Evolutionary conservation across 306 rosid genomes (phyloP), one percentile per base, ranked within the genome.

Genomic region (Quillaja saponaria): DNA sequence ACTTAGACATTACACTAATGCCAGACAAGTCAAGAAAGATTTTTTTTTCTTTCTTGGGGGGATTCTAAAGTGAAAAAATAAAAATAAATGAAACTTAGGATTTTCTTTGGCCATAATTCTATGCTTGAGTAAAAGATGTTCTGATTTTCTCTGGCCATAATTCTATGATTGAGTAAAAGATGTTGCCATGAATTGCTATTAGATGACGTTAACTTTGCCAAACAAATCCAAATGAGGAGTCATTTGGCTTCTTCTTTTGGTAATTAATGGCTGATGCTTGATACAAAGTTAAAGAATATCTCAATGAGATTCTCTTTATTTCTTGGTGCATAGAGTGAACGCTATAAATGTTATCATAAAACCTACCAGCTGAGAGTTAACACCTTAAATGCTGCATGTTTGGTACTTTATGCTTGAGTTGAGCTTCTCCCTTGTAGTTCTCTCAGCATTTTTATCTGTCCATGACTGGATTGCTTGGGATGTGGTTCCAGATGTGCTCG

Each of bases 61-160:
- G 13, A 57, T 73, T 66, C 45, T 46, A 34, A 18, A n/a, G 31
- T 56, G 40, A 74, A 31, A 54, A 18, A 48, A 47, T 56, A 46
- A 71, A 25, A n/a, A n/a, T n/a, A n/a, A n/a, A n/a, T n/a, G n/a
- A n/a, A n/a, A n/a, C n/a, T n/a, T n/a, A n/a, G n/a, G n/a, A n/a
- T n/a, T n/a, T n/a, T 3, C 16, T 45, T 12, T 21, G 31, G 34
- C 63, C 48, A 39, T 50, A n/a, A 60, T 44, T 40, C 48, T 25
- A 25, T 25, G 31, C 31, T 58, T 69, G 54, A 58, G 44, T 34
- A 13, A 38, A 21, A 10, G 15, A 13, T 58, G 44, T 18, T 52
- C n/a, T n/a, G n/a, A n/a, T n/a, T n/a, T n/a, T 3, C 16, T 45
- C 15, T 21, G 31, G 34, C 63, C 48, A 39, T 50, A n/a, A 60